Evolutionary conservation across 23 red algal species (phyloP), one percentile per base, ranked within the genome.

Genomic region (Gracilaria caudata): DNA sequence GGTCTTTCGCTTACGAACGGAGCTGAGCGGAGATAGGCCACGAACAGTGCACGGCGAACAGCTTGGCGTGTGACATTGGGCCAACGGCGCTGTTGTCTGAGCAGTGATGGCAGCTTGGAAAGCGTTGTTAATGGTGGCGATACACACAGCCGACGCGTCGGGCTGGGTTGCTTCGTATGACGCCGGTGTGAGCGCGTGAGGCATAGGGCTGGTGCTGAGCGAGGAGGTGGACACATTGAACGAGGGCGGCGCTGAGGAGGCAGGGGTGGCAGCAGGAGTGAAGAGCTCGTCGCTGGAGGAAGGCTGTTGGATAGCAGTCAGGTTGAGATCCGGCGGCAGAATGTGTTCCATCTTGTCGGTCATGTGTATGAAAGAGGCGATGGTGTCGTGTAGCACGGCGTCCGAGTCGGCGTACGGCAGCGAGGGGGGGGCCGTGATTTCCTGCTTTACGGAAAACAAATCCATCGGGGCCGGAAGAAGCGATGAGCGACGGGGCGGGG

Each of bases 331-430:
- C 35, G 82, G 64, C 10, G 82, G 82, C 6, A 86, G 51, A 25
- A 86, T 60, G 54, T 60, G 38, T 20, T 86, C 82, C 63, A 86
- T 74, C 10, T 86, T 74, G 32, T 86, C 61, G 11, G 82, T 66
- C 59, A 86, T 74, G 65, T 75, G 57, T 44, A 86, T 86, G 65
- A 86, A 64, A 13, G 82, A 86, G 26, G 68, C 46, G 45, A 86
- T 86, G 41, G 65, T 56, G 46, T 86, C 64, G 36, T 71, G 65
- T 0, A 73, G 82, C 13, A 45, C n/a, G 30, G 82, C 65, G 34
- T 70, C 47, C 11, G 82, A 21, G 39, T 60, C 51, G 44, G 36
- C 21, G 66, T 35, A 55, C 3, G 73, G 65, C 26, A 38, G 35
- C 8, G 64, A 7, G 11, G 82, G 51, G 1, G 66, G 3, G 19